Conservation (phyloP, 768 basidiomycete species). For the Arthromyces matolae region DNA sequence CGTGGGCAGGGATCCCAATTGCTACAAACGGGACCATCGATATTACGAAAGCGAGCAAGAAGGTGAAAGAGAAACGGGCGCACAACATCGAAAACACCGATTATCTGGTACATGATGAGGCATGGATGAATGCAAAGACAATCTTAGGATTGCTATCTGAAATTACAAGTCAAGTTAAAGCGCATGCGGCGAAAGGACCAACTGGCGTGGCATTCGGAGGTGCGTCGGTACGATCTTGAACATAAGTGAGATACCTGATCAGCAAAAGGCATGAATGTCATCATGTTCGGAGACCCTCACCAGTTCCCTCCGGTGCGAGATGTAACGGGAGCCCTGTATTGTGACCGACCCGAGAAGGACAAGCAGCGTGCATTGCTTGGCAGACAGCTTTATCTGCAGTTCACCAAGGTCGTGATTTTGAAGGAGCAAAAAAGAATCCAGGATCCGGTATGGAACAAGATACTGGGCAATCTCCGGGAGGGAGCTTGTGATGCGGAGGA, state of each 20-base stretch:
- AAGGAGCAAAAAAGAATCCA: slow-evolving; percentile 31
- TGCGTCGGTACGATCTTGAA: no score
- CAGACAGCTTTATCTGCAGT: slow-evolving; percentile 16
- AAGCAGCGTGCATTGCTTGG: slow-evolving; percentile 23
- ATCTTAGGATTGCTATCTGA: no score
- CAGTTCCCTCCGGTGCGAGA: slow-evolving; percentile 41
- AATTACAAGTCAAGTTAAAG: slow-evolving; percentile 7
- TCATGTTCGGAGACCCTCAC: slow-evolving; percentile 41
- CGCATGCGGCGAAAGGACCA: not conserved
- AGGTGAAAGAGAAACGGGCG: no score
- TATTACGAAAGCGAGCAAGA: not conserved
- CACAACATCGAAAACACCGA: slow-evolving; percentile 14
- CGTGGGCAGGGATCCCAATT: slow-evolving; percentile 24
- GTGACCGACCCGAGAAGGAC: slow-evolving; percentile 2
- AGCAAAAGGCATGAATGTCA: slow-evolving; percentile 36
- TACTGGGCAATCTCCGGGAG: not conserved
- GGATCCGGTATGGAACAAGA: slow-evolving; percentile 15
- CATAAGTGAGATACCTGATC: no score
- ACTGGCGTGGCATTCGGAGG: no score
- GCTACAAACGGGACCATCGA: not conserved
- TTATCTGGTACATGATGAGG: slow-evolving; percentile 37
- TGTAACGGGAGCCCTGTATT: slow-evolving; percentile 20
- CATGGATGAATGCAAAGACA: slow-evolving; percentile 33
- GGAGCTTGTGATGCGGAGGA: not conserved
- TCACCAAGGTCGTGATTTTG: slow-evolving; percentile 32